Evolutionary conservation across 129 eudicot genomes (phyloP), one percentile per base, ranked within the genome.

Genomic region (Flaveria robusta): DNA sequence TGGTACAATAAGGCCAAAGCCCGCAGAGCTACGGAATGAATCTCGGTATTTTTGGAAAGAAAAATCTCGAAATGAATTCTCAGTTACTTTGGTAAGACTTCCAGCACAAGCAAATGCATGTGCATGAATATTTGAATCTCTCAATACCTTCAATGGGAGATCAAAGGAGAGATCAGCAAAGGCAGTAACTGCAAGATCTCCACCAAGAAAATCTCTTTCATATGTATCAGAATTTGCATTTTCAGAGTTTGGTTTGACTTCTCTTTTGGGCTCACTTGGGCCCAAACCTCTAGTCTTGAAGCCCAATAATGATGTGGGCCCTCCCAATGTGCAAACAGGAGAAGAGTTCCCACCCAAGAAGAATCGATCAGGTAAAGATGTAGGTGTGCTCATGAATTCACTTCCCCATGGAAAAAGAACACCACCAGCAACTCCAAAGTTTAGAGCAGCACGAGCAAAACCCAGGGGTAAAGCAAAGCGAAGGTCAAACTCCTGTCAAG

Each of bases 161-260:
- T 94, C 96, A 79, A 94, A 94, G 26, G 98, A 94, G 60, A 94
- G 84, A 79, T 94, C 98, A 8, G 93, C 97, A 84, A 94, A 94
- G 9, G 87, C 97, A 29, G 97, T 87, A 51, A 94, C 73, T 29
- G 96, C 97, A 75, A 94, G 92, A 71, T 91, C 98, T 26, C 98
- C 98, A 55, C 97, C 96, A 59, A 94, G 72, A 77, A 60, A 89
- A 81, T 94, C 97, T 27, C 87, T 65, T 68, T 73, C 96, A 54
- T 82, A 31, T 65, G 39, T 54, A 54, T 54, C 51, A 80, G 86
- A 24, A 73, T 71, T 65, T 50, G 78, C 7, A 63, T 72, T 78
- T 63, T 83, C 83, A 46, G 92, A 75, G 64, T 89, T 66, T 29
- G 79, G 83, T 73, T 68, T 81, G 31, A 79, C 74, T 82, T 82